These are phyloP conservation scores for Salisapilia sapeloensis DNA, from an alignment of 352 stramenopile genomes.

Conservation along the genomic window DNA sequence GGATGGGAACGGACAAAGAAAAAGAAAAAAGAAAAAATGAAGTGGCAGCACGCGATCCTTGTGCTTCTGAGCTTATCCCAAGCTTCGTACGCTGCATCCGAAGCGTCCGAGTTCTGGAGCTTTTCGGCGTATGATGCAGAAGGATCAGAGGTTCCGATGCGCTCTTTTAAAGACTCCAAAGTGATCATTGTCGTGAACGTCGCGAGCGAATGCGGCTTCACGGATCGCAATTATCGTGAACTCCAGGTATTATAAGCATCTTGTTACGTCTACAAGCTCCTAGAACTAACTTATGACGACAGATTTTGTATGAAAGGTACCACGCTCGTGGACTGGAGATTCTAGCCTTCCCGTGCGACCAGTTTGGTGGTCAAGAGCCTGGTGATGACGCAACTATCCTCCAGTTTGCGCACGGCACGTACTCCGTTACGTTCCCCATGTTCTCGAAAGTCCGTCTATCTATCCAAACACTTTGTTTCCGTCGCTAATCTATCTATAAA, in stretches of 20 bases:
- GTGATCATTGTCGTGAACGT: conserved; percentile 75
- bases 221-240: conserved; percentile 66
- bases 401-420: conserved; percentile 52
- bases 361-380: conserved; percentile 88
- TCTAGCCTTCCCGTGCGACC: conserved; percentile 91
- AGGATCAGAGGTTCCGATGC: conserved; percentile 23
- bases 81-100: neutral
- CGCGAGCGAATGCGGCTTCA: conserved; percentile 64
- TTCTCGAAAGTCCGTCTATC: conserved; percentile 51
- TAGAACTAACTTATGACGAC: no score
- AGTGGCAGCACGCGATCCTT: no score
- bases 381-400: conserved; percentile 47
- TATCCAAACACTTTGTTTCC: neutral
- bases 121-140: conserved; percentile 35
- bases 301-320: conserved; percentile 67
- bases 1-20: no score
- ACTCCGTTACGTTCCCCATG: conserved; percentile 68
- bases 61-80: no score
- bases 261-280: neutral
- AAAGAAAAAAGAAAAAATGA: no score
- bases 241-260: conserved; percentile 19
- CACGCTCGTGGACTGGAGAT: conserved; percentile 63
- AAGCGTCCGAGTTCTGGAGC: conserved; percentile 24
- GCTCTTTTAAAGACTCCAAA: conserved; percentile 23
- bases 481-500: neutral